Evolutionary conservation across 1,284 basidiomycete genomes (phyloP), one percentile per base, ranked within the genome.

Genomic region (Neonothopanus nambi): DNA sequence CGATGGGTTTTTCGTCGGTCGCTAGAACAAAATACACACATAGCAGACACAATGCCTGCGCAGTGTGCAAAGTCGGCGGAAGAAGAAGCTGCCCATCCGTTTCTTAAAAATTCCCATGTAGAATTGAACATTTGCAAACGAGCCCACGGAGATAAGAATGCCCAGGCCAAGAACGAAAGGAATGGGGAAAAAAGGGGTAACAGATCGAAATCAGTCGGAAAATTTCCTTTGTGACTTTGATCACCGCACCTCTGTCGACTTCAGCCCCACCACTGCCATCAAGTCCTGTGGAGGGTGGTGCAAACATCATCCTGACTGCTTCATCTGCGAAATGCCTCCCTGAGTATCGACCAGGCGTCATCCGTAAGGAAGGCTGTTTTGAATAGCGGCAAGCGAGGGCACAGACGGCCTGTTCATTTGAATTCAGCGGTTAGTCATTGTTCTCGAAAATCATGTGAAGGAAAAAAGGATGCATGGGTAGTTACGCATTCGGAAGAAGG

Each of bases 361-460:
- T 80, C 48, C 76, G 79, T 47, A 86, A 70, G n/a, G 76, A 75
- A 20, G 84, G 77, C 51, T 84, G 84, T 56, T 81, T 83, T 9
- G 87, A 89, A 52, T 85, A 70, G 3, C 86, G 87, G 11, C 89
- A 87, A 4, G 89, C 86, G 28, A 89, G 74, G 5, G 89, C 87
- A 65, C 87, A 89, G 12, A 91, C 75, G 0, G 87, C 82, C 50
- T 86, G 77, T 48, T 9, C 15, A 18, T n/a, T 20, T 18, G 33
- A 26, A 17, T 15, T 41, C 9, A 9, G 37, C n/a, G 45, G n/a
- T 24, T 9, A 43, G 41, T 23, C 17, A 43, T 15, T 24, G 15
- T 43, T 24, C 3, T 35, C 35, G 21, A 47, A 35, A 39, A 21
- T 9, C n/a, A 42, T 5, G 40, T 42, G 17, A 42, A 15, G 18